phyloP scores from a whole-genome alignment of 2,329 filamentous ascomycete genomes.

The Exophiala spinifera region DNA sequence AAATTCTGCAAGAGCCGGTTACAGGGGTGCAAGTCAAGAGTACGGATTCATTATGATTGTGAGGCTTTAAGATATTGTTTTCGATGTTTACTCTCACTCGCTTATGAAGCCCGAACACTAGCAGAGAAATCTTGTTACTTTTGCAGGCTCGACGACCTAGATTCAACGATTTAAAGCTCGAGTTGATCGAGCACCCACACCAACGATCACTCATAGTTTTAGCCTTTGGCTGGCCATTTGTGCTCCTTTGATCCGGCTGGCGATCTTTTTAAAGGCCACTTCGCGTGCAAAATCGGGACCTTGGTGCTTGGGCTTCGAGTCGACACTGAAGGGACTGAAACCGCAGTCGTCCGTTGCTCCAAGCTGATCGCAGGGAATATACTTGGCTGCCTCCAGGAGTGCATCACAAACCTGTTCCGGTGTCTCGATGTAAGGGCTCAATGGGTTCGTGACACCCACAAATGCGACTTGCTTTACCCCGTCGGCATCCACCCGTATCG shows the following conservation, averaged over 20 bases:
- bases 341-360: constrained; percentile 6
- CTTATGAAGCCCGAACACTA: too few species aligned
- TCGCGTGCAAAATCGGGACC: constrained; percentile 2
- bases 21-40: too few species aligned
- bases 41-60: too few species aligned
- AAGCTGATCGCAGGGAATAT: constrained; percentile 9
- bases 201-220: not conserved
- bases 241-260: not conserved
- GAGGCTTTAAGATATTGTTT: too few species aligned
- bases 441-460: constrained; percentile 33
- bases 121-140: too few species aligned
- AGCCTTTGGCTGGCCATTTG: constrained; percentile 2
- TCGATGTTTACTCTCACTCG: too few species aligned
- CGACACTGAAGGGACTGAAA: constrained; percentile 6
- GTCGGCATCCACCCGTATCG: constrained; percentile 32
- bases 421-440: constrained; percentile 33
- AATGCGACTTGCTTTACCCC: constrained; percentile 35
- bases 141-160: too few species aligned
- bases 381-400: constrained; percentile 31
- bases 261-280: constrained; percentile 4
- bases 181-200: too few species aligned
- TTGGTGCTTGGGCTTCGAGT: constrained; percentile 6
- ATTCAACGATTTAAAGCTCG: too few species aligned
- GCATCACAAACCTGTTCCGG: constrained; percentile 32
- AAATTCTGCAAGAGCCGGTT: too few species aligned